Conservation (phyloP, 371 early-diverging fungal genomes). For the Mortierella sp. region DNA sequence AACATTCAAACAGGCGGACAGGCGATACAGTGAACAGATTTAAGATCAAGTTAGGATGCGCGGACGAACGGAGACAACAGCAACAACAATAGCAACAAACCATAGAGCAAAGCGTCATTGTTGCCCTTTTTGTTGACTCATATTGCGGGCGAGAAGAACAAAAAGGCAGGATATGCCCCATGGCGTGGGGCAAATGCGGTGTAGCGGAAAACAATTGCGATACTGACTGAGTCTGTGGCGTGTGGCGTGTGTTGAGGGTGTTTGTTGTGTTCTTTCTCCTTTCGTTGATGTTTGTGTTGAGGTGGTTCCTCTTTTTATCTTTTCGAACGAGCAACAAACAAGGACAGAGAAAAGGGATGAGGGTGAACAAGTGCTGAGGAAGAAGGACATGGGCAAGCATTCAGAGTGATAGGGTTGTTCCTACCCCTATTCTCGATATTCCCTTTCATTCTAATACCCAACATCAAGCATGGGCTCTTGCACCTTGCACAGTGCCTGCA, state of each 20-base stretch:
- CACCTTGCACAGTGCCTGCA: slow-evolving; percentile 22
- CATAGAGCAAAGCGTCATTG: not conserved
- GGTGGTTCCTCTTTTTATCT: not conserved
- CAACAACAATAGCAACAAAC: not conserved
- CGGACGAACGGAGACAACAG: not conserved
- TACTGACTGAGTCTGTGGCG: not conserved
- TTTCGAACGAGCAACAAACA: not conserved
- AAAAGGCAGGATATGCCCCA: not conserved
- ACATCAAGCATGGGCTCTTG: slow-evolving; percentile 14
- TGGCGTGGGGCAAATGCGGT: not conserved
- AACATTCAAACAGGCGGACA: not conserved
- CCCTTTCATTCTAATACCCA: slow-evolving; percentile 15
- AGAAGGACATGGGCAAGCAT: too few species aligned
- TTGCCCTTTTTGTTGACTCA: not conserved
- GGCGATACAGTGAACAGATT: not conserved
- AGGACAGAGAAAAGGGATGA: not conserved
- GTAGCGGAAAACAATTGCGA: not conserved
- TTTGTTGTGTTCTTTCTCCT: not conserved
- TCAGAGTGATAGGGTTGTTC: not conserved
- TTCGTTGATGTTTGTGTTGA: not conserved
- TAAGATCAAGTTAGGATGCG: not conserved
- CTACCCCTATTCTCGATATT: slow-evolving; percentile 25
- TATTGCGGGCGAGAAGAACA: not conserved
- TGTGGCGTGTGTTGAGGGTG: not conserved
- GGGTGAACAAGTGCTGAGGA: not conserved